Conservation (phyloP, 108 stramenopile species). For the Nitzschia sp. region DNA sequence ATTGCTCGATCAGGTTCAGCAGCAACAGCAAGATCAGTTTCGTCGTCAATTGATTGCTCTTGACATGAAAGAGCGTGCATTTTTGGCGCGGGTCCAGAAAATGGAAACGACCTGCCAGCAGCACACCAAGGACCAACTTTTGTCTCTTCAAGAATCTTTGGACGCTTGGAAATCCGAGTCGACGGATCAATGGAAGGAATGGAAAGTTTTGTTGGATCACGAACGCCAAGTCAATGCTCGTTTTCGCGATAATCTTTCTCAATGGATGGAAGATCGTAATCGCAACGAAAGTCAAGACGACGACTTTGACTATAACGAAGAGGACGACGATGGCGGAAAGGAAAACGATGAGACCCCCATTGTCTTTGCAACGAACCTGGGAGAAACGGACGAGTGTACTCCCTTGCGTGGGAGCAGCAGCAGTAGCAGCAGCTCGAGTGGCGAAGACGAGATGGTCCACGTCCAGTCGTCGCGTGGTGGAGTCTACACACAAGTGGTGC, state of each 20-base stretch:
- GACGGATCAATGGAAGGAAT: conserved; percentile 14
- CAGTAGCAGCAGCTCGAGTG: neutral
- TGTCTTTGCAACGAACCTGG: conserved; percentile 29
- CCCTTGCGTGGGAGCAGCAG: conserved; percentile 1
- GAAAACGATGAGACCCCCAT: conserved; percentile 6
- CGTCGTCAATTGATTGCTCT: conserved; percentile 32
- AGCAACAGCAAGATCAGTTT: conserved; percentile 25
- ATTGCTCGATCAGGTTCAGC: neutral
- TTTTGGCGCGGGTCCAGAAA: neutral
- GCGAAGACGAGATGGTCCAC: too few species aligned
- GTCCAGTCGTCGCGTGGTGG: neutral
- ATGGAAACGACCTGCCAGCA: conserved; percentile 6
- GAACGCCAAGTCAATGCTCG: conserved; percentile 20
- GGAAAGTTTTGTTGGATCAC: conserved; percentile 6
- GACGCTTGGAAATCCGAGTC: conserved; percentile 12
- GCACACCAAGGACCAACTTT: neutral
- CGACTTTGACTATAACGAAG: neutral
- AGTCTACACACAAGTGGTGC: neutral
- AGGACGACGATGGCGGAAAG: neutral
- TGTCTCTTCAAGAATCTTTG: conserved; percentile 10
- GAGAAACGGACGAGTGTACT: conserved; percentile 7
- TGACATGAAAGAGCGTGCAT: conserved; percentile 41
- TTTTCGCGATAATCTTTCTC: conserved; percentile 19
- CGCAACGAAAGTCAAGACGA: neutral
- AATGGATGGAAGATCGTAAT: conserved; percentile 23